Conservation (phyloP, 768 basidiomycete species). For the Exidia glandulosa region DNA sequence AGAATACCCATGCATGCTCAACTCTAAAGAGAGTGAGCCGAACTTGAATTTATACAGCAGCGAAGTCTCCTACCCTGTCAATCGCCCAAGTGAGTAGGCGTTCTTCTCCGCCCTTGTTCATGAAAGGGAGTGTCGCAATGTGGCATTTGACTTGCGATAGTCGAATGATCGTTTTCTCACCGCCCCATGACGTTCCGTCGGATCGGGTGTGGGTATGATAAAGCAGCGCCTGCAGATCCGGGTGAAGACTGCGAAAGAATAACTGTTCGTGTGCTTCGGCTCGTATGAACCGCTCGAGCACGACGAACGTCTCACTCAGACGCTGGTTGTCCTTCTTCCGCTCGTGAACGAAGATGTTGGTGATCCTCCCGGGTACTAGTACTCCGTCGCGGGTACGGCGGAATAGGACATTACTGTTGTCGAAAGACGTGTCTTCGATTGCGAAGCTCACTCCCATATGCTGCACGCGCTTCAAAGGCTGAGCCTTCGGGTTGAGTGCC, state of each 20-base stretch:
- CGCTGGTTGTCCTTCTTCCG: not conserved
- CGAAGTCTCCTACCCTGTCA: not conserved
- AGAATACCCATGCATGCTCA: no score
- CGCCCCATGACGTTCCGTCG: not conserved
- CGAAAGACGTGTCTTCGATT: slow-evolving; percentile 10
- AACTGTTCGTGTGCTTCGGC: not conserved
- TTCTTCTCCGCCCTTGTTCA: not conserved
- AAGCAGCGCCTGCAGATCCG: not conserved
- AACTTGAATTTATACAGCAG: no score
- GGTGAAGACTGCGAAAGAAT: not conserved
- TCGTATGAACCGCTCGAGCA: not conserved
- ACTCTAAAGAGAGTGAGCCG: no score
- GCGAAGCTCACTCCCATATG: slow-evolving; percentile 11
- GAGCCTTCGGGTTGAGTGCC: not conserved
- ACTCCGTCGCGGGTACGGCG: slow-evolving; percentile 13
- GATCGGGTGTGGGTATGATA: not conserved
- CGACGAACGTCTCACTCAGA: not conserved
- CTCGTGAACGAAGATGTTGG: not conserved
- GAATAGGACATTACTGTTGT: slow-evolving; percentile 5
- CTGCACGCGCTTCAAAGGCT: not conserved
- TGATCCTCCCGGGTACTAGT: not conserved
- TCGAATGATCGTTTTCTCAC: slow-evolving; percentile 57
- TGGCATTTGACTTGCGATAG: not conserved
- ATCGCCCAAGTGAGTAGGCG: not conserved
- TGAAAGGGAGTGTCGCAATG: not conserved